These are phyloP conservation scores for Aspergillus panamensis DNA, from an alignment of 495 filamentous ascomycete genomes.

Conservation along the genomic window DNA sequence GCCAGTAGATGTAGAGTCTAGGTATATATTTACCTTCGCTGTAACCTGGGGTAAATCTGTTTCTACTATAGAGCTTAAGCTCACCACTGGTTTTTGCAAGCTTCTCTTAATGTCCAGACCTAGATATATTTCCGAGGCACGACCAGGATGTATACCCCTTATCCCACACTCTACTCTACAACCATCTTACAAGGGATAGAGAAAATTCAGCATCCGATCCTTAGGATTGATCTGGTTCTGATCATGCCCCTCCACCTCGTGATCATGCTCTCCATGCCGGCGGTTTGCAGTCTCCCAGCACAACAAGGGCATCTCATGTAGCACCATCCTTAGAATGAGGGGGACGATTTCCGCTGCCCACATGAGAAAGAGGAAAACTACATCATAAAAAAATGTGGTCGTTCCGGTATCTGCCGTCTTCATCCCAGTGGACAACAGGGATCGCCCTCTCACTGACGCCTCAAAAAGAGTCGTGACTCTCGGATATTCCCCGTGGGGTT, in stretches of 20 bases:
- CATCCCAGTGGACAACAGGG: background rate
- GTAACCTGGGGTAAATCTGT: no score
- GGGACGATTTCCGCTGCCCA: background rate
- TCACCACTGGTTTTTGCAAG: no score
- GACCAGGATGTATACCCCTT: background rate
- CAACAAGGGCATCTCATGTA: no score
- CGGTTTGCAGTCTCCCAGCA: conserved; percentile 38
- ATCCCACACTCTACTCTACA: background rate
- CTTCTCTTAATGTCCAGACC: no score
- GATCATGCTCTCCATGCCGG: conserved; percentile 62
- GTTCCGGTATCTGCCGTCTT: background rate
- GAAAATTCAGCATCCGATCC: conserved; percentile 72
- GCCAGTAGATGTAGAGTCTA: no score
- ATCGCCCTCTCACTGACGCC: background rate
- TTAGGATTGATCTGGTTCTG: conserved; percentile 47
- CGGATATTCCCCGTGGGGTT: background rate
- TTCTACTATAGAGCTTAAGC: no score
- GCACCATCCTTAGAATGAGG: no score
- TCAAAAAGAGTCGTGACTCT: background rate
- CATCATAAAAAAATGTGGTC: background rate
- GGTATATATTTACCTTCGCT: no score
- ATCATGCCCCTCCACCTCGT: conserved; percentile 49
- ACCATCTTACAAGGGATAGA: conserved; percentile 61
- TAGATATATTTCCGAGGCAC: no score
- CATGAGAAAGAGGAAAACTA: background rate